These are phyloP conservation scores for Calonectria pseudoturangicola DNA, from an alignment of 2,329 filamentous ascomycete genomes.

Conservation along the genomic window DNA sequence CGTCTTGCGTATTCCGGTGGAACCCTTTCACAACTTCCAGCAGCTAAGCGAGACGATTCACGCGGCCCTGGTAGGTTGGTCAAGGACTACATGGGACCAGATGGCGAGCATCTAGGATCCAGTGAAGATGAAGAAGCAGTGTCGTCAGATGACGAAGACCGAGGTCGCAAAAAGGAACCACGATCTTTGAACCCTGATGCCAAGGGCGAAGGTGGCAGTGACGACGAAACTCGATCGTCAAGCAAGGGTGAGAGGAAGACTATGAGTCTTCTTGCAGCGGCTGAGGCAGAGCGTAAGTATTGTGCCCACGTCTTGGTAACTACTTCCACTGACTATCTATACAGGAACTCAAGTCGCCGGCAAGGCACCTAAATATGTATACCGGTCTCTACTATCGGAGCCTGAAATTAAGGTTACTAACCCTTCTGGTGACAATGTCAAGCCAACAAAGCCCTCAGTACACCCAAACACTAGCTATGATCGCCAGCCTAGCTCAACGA, in stretches of 20 bases:
- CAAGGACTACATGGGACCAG: constrained; percentile 80
- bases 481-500: constrained; percentile 73
- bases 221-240: constrained; percentile 58
- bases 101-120: constrained; percentile 80
- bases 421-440: constrained; percentile 77
- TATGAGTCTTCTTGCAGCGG: constrained; percentile 81
- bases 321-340: neutral
- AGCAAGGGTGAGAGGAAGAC: constrained; percentile 65
- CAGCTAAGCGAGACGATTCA: constrained; percentile 70
- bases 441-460: constrained; percentile 74
- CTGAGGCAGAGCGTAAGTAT: constrained; percentile 85
- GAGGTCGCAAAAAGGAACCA: constrained; percentile 75
- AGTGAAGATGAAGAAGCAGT: constrained; percentile 81
- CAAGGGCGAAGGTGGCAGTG: constrained; percentile 51
- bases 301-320: neutral
- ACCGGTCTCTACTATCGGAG: constrained; percentile 79
- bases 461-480: constrained; percentile 93
- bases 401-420: constrained; percentile 80
- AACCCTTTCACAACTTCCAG: constrained; percentile 76
- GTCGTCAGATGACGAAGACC: constrained; percentile 80
- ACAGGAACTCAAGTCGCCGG: constrained; percentile 72
- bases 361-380: constrained; percentile 70
- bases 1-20: constrained; percentile 79
- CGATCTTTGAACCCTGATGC: constrained; percentile 66
- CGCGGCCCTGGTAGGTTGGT: constrained; percentile 74